phyloP scores from a whole-genome alignment of 2,329 filamentous ascomycete genomes.

The Phaeosphaeria sp. region DNA sequence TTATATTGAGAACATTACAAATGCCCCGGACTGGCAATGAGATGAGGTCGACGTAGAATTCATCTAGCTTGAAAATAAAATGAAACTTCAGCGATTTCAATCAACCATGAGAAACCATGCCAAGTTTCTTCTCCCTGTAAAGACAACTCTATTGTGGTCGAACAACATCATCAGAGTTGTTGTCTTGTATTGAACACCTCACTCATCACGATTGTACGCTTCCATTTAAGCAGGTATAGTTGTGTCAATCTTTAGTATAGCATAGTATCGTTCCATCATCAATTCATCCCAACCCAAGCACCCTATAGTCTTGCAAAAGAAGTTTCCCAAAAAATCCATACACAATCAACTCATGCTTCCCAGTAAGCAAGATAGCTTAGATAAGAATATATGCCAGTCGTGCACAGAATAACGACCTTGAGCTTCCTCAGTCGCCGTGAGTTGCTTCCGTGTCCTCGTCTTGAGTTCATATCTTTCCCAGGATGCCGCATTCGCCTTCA shows the following conservation, averaged over 20 bases:
- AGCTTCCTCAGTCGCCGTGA: background rate
- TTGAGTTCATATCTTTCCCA: background rate
- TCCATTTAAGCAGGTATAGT: background rate
- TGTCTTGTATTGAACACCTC: too few species aligned
- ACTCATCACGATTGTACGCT: background rate
- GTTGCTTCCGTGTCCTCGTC: background rate
- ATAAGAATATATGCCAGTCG: background rate
- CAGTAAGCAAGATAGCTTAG: background rate
- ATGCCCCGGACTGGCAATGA: too few species aligned
- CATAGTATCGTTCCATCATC: conserved; percentile 12
- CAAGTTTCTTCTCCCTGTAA: too few species aligned
- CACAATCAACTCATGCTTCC: background rate
- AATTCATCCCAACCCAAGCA: conserved; percentile 4
- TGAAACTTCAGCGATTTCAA: too few species aligned
- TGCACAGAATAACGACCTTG: background rate
- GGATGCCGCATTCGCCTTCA: background rate
- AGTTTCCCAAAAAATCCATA: background rate
- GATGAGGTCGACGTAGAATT: too few species aligned
- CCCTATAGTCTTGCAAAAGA: conserved; percentile 4
- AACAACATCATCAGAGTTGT: too few species aligned
- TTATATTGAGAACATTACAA: too few species aligned
- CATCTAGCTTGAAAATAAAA: too few species aligned
- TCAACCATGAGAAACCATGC: too few species aligned
- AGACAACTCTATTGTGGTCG: too few species aligned
- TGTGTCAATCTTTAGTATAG: background rate